A percentile compares a stretch with the other conserved stretches of the same genome.
Evolutionary conservation across 2,329 filamentous ascomycete species (phyloP).

Genomic region (Aaosphaeria pasadenensis): DNA sequence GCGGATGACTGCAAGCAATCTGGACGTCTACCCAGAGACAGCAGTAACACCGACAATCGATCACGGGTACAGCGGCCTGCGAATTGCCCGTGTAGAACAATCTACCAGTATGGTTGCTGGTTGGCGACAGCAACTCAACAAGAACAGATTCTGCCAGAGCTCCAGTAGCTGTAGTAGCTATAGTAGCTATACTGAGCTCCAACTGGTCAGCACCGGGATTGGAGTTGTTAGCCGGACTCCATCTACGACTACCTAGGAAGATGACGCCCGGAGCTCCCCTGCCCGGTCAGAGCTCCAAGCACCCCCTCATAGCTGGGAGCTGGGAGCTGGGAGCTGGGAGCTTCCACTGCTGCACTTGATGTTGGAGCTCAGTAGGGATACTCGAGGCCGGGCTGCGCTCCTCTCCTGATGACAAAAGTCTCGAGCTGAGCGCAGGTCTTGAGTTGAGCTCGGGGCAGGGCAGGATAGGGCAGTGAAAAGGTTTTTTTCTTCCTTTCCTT

Average conservation of each 20-base stretch:
- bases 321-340: background rate
- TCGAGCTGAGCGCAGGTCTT: too few species aligned
- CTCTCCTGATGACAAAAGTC: too few species aligned
- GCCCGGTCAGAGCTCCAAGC: too few species aligned
- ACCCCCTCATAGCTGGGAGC: background rate
- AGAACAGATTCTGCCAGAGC: background rate
- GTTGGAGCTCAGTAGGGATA: too few species aligned
- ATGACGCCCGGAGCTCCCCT: too few species aligned
- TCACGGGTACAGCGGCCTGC: constrained; percentile 1
- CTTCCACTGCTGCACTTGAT: too few species aligned
- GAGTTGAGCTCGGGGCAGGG: too few species aligned
- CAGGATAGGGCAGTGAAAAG: too few species aligned
- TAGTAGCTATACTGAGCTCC: background rate
- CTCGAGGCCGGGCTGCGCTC: too few species aligned
- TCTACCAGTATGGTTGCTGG: background rate
- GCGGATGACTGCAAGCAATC: constrained; percentile 1
- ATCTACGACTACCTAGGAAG: too few species aligned
- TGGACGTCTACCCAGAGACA: constrained; percentile 1
- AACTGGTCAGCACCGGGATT: background rate
- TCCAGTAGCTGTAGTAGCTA: background rate
- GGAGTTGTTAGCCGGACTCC: too few species aligned
- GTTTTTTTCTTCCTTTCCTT: too few species aligned
- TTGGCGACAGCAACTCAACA: background rate
- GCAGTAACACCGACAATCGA: constrained; percentile 6
- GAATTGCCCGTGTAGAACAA: background rate